phyloP scores from a whole-genome alignment of 192 early-diverging fungal genomes.

The Backusella australiensis region DNA sequence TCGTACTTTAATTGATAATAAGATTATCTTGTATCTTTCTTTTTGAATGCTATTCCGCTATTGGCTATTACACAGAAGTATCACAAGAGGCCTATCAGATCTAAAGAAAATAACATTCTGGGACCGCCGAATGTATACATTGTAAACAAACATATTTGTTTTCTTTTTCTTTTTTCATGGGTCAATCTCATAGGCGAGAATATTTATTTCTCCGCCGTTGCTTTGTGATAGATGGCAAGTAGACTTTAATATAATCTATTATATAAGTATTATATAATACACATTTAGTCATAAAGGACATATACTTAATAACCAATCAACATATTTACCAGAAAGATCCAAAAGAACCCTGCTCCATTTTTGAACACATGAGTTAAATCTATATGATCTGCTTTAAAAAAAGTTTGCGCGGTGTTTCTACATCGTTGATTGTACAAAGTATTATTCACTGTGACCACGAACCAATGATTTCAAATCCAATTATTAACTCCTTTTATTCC shows the following conservation, averaged over 20 bases:
- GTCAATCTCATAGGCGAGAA: not conserved
- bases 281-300: not conserved
- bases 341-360: not conserved
- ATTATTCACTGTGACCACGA: not conserved
- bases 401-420: slow-evolving; percentile 4
- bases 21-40: slow-evolving; percentile 4
- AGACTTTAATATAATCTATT: not conserved
- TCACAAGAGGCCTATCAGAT: slow-evolving; percentile 1
- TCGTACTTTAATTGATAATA: not conserved
- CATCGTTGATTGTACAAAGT: not conserved
- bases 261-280: not conserved
- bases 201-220: not conserved
- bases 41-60: not conserved
- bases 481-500: not conserved
- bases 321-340: not conserved
- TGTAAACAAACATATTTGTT: slow-evolving; percentile 2
- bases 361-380: not conserved
- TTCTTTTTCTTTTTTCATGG: not conserved
- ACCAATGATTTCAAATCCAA: not conserved
- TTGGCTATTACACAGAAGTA: slow-evolving; percentile 2
- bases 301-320: not conserved
- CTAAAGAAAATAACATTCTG: not conserved
- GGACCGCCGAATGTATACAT: not conserved
- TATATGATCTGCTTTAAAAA: not conserved
- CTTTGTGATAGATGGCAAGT: not conserved